A percentile compares a stretch with the other conserved stretches of the same genome.
Conservation (phyloP, 164 flowering plant species). For the Umbilicus rupestris region DNA sequence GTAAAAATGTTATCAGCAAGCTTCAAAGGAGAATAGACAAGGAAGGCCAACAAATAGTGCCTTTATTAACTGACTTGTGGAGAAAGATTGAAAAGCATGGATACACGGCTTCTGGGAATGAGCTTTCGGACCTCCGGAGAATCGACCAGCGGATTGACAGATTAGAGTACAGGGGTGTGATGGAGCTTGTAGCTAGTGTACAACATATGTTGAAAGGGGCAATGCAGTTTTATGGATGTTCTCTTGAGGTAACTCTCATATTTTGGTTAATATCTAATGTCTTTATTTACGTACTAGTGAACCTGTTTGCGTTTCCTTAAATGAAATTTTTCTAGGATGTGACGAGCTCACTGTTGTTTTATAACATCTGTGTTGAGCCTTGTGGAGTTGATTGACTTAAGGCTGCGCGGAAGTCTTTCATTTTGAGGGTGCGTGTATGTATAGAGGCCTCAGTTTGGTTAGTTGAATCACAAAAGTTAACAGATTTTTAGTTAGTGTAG, state of each 20-base stretch:
- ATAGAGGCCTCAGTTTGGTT: not conserved
- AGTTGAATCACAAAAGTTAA: not conserved
- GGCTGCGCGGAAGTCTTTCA: too few relatives aligned
- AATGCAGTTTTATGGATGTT: slow-evolving; percentile 52
- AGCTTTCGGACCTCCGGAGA: slow-evolving; percentile 46
- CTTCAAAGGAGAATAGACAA: slow-evolving; percentile 74
- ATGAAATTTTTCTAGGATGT: too few relatives aligned
- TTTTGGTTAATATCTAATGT: not conserved
- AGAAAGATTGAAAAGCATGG: slow-evolving; percentile 51
- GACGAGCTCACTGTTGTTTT: too few relatives aligned
- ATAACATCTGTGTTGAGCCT: too few relatives aligned
- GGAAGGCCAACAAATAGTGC: slow-evolving; percentile 82
- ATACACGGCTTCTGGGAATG: slow-evolving; percentile 29
- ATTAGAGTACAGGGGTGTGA: slow-evolving; percentile 56
- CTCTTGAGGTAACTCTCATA: slow-evolving; percentile 53
- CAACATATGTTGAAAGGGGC: slow-evolving; percentile 74
- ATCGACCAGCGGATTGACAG: slow-evolving; percentile 78
- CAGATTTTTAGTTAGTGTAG: not conserved
- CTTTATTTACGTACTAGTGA: not conserved
- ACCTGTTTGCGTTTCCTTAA: not conserved
- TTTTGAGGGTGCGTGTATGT: not conserved
- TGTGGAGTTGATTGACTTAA: too few relatives aligned
- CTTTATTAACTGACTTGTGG: slow-evolving; percentile 73
- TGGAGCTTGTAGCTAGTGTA: slow-evolving; percentile 75
- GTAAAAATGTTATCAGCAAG: slow-evolving; percentile 78